These are phyloP conservation scores for Mimosa pudica DNA, from an alignment of 306 rosid genomes.

Conservation along the genomic window DNA sequence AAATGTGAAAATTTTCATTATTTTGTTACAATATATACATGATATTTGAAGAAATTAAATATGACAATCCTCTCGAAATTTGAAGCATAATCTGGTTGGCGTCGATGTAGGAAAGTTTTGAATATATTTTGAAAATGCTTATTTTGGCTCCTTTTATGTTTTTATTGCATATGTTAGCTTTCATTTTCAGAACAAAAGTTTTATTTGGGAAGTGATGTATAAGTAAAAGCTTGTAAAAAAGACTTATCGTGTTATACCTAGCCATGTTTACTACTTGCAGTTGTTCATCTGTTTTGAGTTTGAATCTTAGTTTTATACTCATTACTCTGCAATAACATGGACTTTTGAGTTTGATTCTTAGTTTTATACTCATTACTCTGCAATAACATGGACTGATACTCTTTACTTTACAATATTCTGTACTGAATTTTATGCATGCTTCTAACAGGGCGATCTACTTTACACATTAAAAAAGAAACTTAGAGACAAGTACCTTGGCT, in stretches of 20 bases:
- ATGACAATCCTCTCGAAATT: not conserved
- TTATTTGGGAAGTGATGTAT: conserved; percentile 68
- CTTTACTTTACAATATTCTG: too few species aligned
- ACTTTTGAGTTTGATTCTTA: not conserved
- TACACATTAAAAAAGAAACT: too few species aligned
- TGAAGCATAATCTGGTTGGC: conserved; percentile 73
- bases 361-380: too few species aligned
- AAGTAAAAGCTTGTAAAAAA: conserved; percentile 75
- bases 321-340: too few species aligned
- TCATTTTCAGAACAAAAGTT: conserved; percentile 73
- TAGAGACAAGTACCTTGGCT: conserved; percentile 11
- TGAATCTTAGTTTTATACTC: too few species aligned
- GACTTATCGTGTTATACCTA: conserved; percentile 78
- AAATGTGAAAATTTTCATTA: too few species aligned
- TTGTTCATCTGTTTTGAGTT: not conserved
- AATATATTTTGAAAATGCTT: conserved; percentile 17
- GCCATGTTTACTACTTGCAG: conserved; percentile 41
- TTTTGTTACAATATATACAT: too few species aligned
- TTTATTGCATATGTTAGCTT: not conserved
- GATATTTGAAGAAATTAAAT: too few species aligned
- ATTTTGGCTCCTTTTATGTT: conserved; percentile 1
- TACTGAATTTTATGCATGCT: too few species aligned
- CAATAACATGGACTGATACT: too few species aligned
- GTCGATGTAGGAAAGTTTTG: conserved; percentile 76
- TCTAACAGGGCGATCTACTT: too few species aligned